Evolutionary conservation across 2,329 filamentous ascomycete genomes (phyloP).

Genomic region (Epichloe uncinata): DNA sequence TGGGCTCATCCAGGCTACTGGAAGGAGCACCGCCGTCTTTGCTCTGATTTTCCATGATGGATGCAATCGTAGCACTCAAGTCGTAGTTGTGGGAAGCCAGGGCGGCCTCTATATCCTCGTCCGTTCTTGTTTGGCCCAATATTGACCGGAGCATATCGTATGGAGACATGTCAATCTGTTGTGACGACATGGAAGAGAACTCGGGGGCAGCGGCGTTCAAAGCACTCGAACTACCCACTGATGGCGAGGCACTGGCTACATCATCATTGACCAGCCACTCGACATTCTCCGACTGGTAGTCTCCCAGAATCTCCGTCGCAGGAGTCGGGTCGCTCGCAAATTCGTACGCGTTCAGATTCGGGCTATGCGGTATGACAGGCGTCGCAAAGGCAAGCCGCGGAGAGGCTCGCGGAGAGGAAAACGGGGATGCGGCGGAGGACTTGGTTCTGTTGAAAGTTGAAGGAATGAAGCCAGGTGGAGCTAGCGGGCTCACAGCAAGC

Average conservation of each 20-base stretch:
- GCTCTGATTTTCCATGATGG: slow-evolving; percentile 66
- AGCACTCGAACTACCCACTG: slow-evolving; percentile 51
- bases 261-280: slow-evolving; percentile 95
- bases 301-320: slow-evolving; percentile 74
- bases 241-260: slow-evolving; percentile 66
- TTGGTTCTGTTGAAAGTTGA: too few species aligned
- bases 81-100: slow-evolving; percentile 86
- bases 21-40: slow-evolving; percentile 20
- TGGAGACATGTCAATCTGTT: slow-evolving; percentile 84
- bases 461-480: too few species aligned
- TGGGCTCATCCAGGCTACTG: slow-evolving; percentile 38
- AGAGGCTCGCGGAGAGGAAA: too few species aligned
- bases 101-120: slow-evolving; percentile 90
- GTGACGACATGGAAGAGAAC: slow-evolving; percentile 45
- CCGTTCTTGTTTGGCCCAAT: slow-evolving; percentile 72
- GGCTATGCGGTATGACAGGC: slow-evolving; percentile 84
- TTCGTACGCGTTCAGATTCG: slow-evolving; percentile 87
- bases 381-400: slow-evolving; percentile 79
- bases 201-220: slow-evolving; percentile 74
- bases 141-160: slow-evolving; percentile 97
- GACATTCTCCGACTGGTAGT: slow-evolving; percentile 86
- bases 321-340: slow-evolving; percentile 74
- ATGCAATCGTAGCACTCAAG: slow-evolving; percentile 77
- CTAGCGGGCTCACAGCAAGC: too few species aligned
- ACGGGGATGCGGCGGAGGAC: too few species aligned